phyloP scores from a whole-genome alignment of 768 basidiomycete genomes.

The Tylopilus intermedius region DNA sequence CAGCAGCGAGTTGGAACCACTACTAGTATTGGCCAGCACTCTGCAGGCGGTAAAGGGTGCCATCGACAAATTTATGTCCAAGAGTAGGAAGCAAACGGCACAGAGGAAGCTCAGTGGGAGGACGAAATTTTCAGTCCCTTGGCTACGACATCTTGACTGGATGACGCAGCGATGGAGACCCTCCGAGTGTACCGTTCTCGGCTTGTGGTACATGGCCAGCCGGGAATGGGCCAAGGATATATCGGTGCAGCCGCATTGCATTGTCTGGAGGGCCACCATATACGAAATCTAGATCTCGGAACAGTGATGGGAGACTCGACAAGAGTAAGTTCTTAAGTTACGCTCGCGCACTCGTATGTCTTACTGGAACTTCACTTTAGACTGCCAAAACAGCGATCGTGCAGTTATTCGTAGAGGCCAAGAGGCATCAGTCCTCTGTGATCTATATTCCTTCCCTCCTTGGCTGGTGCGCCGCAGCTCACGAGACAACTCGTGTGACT shows the following conservation, averaged over 20 bases:
- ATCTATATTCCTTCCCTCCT: slow-evolving; percentile 89
- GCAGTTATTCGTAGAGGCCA: slow-evolving; percentile 93
- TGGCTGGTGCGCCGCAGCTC: slow-evolving; percentile 80
- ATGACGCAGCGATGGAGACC: slow-evolving; percentile 75
- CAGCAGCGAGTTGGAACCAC: slow-evolving; percentile 75
- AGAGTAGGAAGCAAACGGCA: slow-evolving; percentile 74
- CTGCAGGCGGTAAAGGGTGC: slow-evolving; percentile 68
- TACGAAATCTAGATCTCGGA: slow-evolving; percentile 90
- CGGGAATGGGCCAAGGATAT: slow-evolving; percentile 89
- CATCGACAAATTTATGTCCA: slow-evolving; percentile 72
- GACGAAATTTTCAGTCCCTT: slow-evolving; percentile 37
- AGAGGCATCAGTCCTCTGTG: slow-evolving; percentile 92
- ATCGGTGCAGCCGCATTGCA: slow-evolving; percentile 89
- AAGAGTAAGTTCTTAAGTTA: slow-evolving; percentile 49
- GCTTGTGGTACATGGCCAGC: slow-evolving; percentile 71
- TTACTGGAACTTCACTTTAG: slow-evolving; percentile 35
- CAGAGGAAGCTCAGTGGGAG: slow-evolving; percentile 92
- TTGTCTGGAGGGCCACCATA: slow-evolving; percentile 91
- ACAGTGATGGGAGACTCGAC: slow-evolving; percentile 85
- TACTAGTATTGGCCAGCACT: slow-evolving; percentile 62
- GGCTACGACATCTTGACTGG: not conserved
- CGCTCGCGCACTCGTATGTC: not conserved
- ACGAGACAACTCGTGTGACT: slow-evolving; percentile 79
- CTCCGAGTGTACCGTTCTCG: slow-evolving; percentile 87
- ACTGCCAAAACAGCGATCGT: slow-evolving; percentile 89